Conservation (phyloP, 495 filamentous ascomycete genomes). For the Xanthoparmelia taractica region DNA sequence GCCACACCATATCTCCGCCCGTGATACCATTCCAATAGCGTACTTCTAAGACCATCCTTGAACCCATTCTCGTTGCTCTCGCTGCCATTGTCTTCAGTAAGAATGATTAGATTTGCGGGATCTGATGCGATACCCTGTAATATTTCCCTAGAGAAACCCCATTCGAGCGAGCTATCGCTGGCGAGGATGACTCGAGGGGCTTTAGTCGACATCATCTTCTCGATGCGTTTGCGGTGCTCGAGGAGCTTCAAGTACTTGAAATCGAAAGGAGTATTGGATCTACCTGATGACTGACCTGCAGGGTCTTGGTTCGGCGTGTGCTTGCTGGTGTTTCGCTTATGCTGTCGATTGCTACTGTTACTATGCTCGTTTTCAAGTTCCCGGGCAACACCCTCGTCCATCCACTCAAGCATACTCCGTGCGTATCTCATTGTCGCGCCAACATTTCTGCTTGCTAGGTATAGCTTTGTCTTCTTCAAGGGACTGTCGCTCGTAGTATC, state of each 20-base stretch:
- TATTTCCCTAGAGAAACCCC: slow-evolving; percentile 90
- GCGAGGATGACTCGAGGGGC: slow-evolving; percentile 76
- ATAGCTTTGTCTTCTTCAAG: slow-evolving; percentile 63
- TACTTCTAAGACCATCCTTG: slow-evolving; percentile 43
- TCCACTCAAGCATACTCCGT: slow-evolving; percentile 97
- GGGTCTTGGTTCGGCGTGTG: slow-evolving; percentile 31
- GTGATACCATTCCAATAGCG: slow-evolving; percentile 67
- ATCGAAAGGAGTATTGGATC: slow-evolving; percentile 70
- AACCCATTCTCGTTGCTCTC: slow-evolving; percentile 27
- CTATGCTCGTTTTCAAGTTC: slow-evolving; percentile 73
- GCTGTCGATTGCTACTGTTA: slow-evolving; percentile 41
- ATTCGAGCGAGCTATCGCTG: slow-evolving; percentile 80
- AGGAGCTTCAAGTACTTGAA: slow-evolving; percentile 79
- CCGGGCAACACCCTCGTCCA: slow-evolving; percentile 85
- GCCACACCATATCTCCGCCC: slow-evolving; percentile 57
- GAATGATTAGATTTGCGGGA: slow-evolving; percentile 68
- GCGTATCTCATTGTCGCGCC: slow-evolving; percentile 79
- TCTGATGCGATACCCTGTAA: slow-evolving; percentile 66
- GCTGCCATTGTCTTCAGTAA: slow-evolving; percentile 54
- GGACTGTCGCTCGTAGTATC: slow-evolving; percentile 40
- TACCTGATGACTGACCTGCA: slow-evolving; percentile 32
- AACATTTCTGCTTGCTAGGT: slow-evolving; percentile 72
- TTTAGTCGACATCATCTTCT: slow-evolving; percentile 47
- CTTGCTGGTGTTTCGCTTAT: slow-evolving; percentile 35
- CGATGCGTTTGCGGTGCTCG: slow-evolving; percentile 65